These are phyloP conservation scores for Xylaria polymorpha DNA, from an alignment of 2,329 filamentous ascomycete genomes.

Conservation along the genomic window DNA sequence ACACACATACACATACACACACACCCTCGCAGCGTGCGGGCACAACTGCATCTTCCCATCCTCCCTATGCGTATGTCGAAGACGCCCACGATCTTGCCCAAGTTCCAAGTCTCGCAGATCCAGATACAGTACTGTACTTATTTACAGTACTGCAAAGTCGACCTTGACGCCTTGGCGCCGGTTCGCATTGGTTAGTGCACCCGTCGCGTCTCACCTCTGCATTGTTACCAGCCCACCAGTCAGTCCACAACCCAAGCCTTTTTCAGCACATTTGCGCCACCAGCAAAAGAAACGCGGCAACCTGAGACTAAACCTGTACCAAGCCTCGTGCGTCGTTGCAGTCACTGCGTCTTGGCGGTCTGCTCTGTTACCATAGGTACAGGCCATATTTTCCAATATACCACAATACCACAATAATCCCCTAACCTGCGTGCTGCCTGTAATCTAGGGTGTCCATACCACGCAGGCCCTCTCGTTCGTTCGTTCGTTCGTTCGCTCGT, in stretches of 20 bases:
- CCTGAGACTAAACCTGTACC: conserved; percentile 29
- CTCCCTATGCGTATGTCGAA: not conserved
- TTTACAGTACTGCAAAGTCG: conserved; percentile 34
- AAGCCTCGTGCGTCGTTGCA: conserved; percentile 16
- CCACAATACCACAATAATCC: not conserved
- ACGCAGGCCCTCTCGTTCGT: not conserved
- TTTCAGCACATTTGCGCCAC: conserved; percentile 12
- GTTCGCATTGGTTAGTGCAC: conserved; percentile 18
- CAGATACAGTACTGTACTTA: too few relatives aligned
- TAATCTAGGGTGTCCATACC: not conserved
- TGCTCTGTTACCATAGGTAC: not conserved
- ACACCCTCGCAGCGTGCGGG: conserved; percentile 14
- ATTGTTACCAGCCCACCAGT: conserved; percentile 24
- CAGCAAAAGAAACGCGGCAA: conserved; percentile 29
- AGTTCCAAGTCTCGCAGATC: conserved; percentile 12
- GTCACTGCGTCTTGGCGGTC: conserved; percentile 7
- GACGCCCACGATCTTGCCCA: conserved; percentile 5
- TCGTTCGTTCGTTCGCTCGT: conserved; percentile 6
- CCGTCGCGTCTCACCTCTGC: conserved; percentile 30
- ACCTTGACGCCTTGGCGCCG: conserved; percentile 29
- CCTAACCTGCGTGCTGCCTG: conserved; percentile 1
- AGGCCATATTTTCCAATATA: not conserved
- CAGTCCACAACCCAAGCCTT: conserved; percentile 25
- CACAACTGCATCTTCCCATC: conserved; percentile 17
- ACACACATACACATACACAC: not conserved